Percentiles rank a stretch among this genome's conserved stretches.
Conservation (phyloP, 352 stramenopile species). For the Phytophthora megakarya region DNA sequence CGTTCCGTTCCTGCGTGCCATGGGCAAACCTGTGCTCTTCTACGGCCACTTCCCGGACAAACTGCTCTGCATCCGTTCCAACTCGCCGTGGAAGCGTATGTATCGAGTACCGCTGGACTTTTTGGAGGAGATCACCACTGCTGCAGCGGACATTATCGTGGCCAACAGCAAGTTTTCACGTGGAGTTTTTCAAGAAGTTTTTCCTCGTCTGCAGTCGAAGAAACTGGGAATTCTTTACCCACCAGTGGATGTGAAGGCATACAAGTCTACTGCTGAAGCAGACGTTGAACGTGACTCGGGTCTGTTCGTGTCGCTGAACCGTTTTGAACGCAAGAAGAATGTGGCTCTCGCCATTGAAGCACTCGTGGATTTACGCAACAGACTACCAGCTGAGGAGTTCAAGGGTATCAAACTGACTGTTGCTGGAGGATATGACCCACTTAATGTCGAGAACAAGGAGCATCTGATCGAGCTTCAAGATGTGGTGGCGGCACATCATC, state of each 20-base stretch:
- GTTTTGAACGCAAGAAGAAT: conserved; percentile 99
- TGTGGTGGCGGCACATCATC: conserved; percentile 55
- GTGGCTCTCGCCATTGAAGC: conserved; percentile 90
- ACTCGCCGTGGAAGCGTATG: conserved; percentile 72
- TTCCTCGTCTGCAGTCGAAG: conserved; percentile 64
- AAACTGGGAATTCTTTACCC: conserved; percentile 94
- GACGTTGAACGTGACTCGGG: conserved; percentile 42
- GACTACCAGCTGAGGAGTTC: conserved; percentile 46
- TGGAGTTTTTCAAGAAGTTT: conserved; percentile 89
- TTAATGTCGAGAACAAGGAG: conserved; percentile 96
- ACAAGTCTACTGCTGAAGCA: conserved; percentile 44
- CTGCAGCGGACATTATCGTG: conserved; percentile 92
- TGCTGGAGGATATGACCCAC: conserved; percentile 95
- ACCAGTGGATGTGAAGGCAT: conserved; percentile 87
- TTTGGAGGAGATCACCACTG: conserved; percentile 94
- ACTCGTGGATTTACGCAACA: conserved; percentile 60
- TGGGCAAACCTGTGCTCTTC: conserved; percentile 93
- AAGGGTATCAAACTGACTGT: conserved; percentile 89
- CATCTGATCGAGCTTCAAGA: conserved; percentile 91
- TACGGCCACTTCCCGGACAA: conserved; percentile 99
- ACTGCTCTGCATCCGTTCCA: conserved; percentile 81
- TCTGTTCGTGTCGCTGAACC: conserved; percentile 96
- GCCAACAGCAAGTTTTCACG: conserved; percentile 98
- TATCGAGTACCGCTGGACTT: conserved; percentile 94
- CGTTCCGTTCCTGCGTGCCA: conserved; percentile 72